Percentiles rank a stretch among this genome's conserved stretches.
phyloP scores from a whole-genome alignment of 495 filamentous ascomycete genomes.

The Neurospora intermedia region DNA sequence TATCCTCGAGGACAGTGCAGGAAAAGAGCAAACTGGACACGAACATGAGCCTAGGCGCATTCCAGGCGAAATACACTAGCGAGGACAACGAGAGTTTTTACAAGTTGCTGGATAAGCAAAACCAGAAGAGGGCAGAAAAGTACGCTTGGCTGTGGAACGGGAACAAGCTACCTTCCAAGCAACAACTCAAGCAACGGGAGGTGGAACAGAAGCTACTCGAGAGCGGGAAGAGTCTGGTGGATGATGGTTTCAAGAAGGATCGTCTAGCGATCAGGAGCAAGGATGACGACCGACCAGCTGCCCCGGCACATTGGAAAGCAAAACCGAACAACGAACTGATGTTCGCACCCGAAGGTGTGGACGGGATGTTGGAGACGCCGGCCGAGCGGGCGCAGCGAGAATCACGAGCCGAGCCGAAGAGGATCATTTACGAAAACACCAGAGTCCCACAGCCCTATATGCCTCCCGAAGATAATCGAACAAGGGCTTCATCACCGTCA shows the following conservation, averaged over 20 bases:
- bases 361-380: conserved; percentile 55
- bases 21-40: conserved; percentile 55
- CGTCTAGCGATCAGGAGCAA: conserved; percentile 46
- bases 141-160: conserved; percentile 79
- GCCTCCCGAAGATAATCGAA: conserved; percentile 10
- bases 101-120: conserved; percentile 83
- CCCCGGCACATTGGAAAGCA: conserved; percentile 65
- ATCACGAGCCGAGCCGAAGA: conserved; percentile 66
- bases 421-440: conserved; percentile 77
- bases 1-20: conserved; percentile 27
- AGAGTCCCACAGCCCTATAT: conserved; percentile 44
- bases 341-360: conserved; percentile 69
- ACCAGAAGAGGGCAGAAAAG: conserved; percentile 67
- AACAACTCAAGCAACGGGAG: conserved; percentile 71
- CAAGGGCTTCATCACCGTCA: conserved; percentile 62
- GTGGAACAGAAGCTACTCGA: conserved; percentile 52
- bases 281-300: conserved; percentile 60
- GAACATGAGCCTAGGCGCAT: conserved; percentile 68
- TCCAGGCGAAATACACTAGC: conserved; percentile 87
- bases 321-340: conserved; percentile 75
- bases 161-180: conserved; percentile 80
- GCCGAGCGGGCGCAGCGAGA: conserved; percentile 54
- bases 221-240: conserved; percentile 27
- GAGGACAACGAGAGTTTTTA: conserved; percentile 98
- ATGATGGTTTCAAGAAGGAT: conserved; percentile 43